phyloP scores from a whole-genome alignment of 2,329 filamentous ascomycete species.

The Ophiocordyceps sinensis region DNA sequence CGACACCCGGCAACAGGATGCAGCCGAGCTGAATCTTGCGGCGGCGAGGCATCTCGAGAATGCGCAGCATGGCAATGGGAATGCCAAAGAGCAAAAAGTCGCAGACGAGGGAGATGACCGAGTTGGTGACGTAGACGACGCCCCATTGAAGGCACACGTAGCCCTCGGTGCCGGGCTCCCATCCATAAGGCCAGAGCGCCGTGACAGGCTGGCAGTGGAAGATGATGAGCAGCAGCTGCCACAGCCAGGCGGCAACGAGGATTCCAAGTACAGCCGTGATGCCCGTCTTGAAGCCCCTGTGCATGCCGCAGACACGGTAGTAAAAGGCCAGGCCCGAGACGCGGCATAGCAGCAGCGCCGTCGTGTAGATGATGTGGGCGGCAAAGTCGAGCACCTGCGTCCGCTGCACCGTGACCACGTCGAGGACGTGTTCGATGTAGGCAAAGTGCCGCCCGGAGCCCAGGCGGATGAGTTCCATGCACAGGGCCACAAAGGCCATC shows the following conservation, averaged over 20 bases:
- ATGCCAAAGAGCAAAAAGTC: conserved; percentile 36
- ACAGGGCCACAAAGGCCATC: conserved; percentile 27
- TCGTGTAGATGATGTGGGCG: conserved; percentile 37
- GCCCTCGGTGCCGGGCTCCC: conserved; percentile 22
- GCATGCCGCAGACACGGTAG: conserved; percentile 25
- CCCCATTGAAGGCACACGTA: conserved; percentile 36
- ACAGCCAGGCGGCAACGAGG: conserved; percentile 26
- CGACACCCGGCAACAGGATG: conserved; percentile 33
- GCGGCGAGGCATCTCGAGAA: conserved; percentile 26
- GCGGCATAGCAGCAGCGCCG: conserved; percentile 32
- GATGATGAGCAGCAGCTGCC: conserved; percentile 33
- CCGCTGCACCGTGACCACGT: conserved; percentile 21
- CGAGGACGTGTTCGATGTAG: conserved; percentile 31
- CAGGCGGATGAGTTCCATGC: conserved; percentile 28
- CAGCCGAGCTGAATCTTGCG: conserved; percentile 31
- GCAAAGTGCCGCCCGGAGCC: conserved; percentile 31
- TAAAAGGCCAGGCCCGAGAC: conserved; percentile 38
- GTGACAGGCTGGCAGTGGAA: conserved; percentile 38
- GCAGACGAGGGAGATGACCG: conserved; percentile 28
- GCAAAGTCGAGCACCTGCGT: conserved; percentile 33
- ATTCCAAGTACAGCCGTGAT: conserved; percentile 21
- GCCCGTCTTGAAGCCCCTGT: conserved; percentile 18
- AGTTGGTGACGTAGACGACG: conserved; percentile 35
- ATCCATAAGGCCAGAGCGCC: conserved; percentile 35
- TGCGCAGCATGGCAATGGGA: conserved; percentile 30